Conservation (phyloP, 495 filamentous ascomycete species). For the Amphirosellinia nigrospora region DNA sequence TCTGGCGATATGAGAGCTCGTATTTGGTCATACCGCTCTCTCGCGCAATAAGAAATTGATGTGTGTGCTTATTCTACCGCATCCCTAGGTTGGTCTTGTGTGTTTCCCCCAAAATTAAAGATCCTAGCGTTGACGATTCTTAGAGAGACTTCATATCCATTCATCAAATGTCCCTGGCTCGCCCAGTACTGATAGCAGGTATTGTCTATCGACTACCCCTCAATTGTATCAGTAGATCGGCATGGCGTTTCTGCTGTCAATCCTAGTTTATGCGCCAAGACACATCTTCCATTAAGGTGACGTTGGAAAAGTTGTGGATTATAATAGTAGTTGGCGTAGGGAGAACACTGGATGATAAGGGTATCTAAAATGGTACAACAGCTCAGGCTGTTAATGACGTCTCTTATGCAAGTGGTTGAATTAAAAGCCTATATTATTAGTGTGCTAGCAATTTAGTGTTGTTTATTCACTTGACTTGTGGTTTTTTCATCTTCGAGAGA, state of each 20-base stretch:
- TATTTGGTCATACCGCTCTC: constrained; percentile 78
- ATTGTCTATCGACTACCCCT: background rate
- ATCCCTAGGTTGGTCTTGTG: background rate
- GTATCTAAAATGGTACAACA: constrained; percentile 7
- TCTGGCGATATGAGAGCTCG: constrained; percentile 89
- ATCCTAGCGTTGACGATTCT: too few relatives aligned
- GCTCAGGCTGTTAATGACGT: constrained; percentile 11
- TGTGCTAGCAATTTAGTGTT: constrained; percentile 11
- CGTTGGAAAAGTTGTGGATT: constrained; percentile 5
- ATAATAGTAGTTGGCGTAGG: constrained; percentile 1
- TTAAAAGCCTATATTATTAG: constrained; percentile 14
- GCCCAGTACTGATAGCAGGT: too few relatives aligned
- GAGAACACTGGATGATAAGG: background rate
- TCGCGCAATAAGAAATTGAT: background rate
- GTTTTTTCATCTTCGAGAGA: background rate
- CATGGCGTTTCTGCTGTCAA: constrained; percentile 12
- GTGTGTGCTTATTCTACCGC: too few relatives aligned
- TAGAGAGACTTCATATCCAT: too few relatives aligned
- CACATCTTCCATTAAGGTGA: background rate
- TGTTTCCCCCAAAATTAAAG: background rate
- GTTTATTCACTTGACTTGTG: background rate
- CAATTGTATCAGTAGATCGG: constrained; percentile 9
- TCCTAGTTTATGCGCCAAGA: background rate
- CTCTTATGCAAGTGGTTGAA: background rate
- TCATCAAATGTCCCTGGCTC: too few relatives aligned